Conservation (phyloP, 495 filamentous ascomycete genomes). For the Lichenothelia convexa region DNA sequence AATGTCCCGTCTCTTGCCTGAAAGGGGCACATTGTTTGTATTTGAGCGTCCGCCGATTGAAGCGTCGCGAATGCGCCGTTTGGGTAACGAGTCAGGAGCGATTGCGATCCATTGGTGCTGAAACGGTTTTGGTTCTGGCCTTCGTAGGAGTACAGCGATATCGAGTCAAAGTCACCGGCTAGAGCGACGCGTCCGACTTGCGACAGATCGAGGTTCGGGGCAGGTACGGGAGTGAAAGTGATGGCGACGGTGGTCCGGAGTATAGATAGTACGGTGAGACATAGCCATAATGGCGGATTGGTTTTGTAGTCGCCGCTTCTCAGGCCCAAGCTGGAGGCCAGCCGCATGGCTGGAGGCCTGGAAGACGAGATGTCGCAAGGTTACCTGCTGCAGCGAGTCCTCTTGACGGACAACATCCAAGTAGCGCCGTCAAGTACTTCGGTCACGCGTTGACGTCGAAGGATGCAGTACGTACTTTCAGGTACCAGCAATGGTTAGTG, state of each 20-base stretch:
- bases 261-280: too few relatives aligned
- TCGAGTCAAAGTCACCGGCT: conserved; percentile 75
- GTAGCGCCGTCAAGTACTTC: too few relatives aligned
- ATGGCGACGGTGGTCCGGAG: conserved; percentile 48
- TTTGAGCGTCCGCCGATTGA: conserved; percentile 58
- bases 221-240: conserved; percentile 49
- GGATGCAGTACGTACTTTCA: too few relatives aligned
- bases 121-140: conserved; percentile 53
- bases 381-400: too few relatives aligned
- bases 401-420: too few relatives aligned
- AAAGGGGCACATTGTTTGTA: conserved; percentile 75
- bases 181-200: conserved; percentile 69
- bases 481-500: too few relatives aligned
- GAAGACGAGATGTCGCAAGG: too few relatives aligned
- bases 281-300: too few relatives aligned
- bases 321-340: too few relatives aligned
- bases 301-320: too few relatives aligned
- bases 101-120: conserved; percentile 57
- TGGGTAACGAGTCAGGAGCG: conserved; percentile 64
- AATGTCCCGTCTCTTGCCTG: conserved; percentile 44
- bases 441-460: too few relatives aligned
- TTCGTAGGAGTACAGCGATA: conserved; percentile 74
- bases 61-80: conserved; percentile 68
- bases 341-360: too few relatives aligned
- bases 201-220: conserved; percentile 66